phyloP scores from a whole-genome alignment of 352 stramenopile genomes.

The Phytophthora podocarpi region DNA sequence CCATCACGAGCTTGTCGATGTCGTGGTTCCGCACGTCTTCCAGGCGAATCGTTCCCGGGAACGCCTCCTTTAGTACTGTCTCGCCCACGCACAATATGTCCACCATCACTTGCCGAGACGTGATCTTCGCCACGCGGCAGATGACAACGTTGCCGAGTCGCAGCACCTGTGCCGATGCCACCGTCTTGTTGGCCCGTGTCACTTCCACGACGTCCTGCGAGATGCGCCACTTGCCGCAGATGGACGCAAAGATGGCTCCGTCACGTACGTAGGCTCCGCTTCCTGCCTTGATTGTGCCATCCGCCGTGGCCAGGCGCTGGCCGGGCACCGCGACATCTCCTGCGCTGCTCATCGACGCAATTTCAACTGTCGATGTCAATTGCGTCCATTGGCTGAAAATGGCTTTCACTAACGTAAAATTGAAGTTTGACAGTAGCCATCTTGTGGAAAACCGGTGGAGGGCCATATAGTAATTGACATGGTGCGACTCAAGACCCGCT shows the following conservation, averaged over 20 bases:
- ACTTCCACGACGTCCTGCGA: slow-evolving; percentile 53
- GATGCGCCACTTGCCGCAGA: slow-evolving; percentile 57
- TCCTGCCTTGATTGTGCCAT: slow-evolving; percentile 46
- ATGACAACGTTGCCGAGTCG: slow-evolving; percentile 70
- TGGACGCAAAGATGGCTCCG: slow-evolving; percentile 72
- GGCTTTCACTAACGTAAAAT: no score
- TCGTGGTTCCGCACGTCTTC: slow-evolving; percentile 84
- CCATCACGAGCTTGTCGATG: slow-evolving; percentile 82
- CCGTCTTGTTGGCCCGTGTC: slow-evolving; percentile 47
- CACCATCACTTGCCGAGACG: slow-evolving; percentile 72
- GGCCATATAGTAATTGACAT: slow-evolving; percentile 42
- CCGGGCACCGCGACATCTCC: slow-evolving; percentile 56
- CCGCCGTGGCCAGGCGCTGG: slow-evolving; percentile 50
- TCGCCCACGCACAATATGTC: slow-evolving; percentile 78
- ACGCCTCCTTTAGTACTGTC: slow-evolving; percentile 78
- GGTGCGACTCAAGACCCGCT: slow-evolving; percentile 82
- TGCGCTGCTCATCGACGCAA: slow-evolving; percentile 27
- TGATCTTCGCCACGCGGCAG: slow-evolving; percentile 72
- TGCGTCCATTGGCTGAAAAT: no score
- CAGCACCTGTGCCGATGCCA: slow-evolving; percentile 77
- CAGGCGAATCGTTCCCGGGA: slow-evolving; percentile 77
- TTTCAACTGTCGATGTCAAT: no score
- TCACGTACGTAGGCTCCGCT: slow-evolving; percentile 61
- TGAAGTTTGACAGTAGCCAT: no score
- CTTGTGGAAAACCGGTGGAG: not conserved